Conservation (phyloP, 2,329 filamentous ascomycete genomes). For the Colletotrichum sp. region DNA sequence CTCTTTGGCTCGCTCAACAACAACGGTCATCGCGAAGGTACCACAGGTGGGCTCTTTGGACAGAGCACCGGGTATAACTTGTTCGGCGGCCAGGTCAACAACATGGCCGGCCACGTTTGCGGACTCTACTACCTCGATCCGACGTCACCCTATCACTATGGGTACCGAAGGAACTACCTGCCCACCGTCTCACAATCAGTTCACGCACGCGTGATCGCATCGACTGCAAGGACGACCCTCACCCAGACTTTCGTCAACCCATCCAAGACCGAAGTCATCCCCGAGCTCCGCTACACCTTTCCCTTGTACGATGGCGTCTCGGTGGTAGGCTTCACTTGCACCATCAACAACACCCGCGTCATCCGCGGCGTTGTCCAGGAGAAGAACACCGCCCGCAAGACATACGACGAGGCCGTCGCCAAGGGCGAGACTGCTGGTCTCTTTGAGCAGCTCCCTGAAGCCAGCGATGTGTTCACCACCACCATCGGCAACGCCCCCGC, state of each 20-base stretch:
- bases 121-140: conserved; percentile 38
- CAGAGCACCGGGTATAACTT: not conserved
- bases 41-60: not conserved
- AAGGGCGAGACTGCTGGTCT: conserved; percentile 68
- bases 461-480: conserved; percentile 72
- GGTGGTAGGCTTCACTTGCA: conserved; percentile 71
- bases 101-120: conserved; percentile 27
- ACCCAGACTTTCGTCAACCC: conserved; percentile 69
- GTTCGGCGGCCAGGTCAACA: not conserved
- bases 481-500: conserved; percentile 72
- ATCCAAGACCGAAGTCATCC: conserved; percentile 29
- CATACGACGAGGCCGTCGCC: conserved; percentile 63
- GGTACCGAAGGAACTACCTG: conserved; percentile 46
- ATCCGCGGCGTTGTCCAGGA: conserved; percentile 73
- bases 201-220: conserved; percentile 66
- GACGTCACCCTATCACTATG: not conserved
- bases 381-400: conserved; percentile 62
- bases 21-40: not conserved
- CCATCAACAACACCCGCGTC: conserved; percentile 58
- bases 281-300: conserved; percentile 69
- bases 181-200: conserved; percentile 63
- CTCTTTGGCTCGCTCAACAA: not conserved
- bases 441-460: conserved; percentile 64
- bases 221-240: conserved; percentile 51
- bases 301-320: conserved; percentile 76